phyloP scores from a whole-genome alignment of 495 filamentous ascomycete genomes.

The Bombardia bombarda region DNA sequence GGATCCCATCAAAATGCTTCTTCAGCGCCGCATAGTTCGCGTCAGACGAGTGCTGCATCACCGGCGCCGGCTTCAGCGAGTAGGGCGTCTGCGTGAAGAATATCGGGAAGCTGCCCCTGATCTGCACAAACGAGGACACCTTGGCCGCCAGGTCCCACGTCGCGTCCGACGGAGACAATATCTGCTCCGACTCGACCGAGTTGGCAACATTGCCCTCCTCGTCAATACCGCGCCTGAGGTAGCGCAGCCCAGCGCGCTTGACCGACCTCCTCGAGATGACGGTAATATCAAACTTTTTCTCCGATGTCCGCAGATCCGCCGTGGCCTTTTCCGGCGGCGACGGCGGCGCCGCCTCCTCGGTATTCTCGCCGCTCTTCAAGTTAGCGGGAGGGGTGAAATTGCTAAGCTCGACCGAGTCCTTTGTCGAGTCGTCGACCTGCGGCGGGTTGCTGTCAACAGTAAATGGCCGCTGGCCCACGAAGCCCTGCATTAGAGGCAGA shows the following conservation, averaged over 20 bases:
- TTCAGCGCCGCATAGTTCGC: slow-evolving; percentile 71
- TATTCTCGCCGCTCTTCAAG: slow-evolving; percentile 6
- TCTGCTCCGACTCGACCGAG: slow-evolving; percentile 86
- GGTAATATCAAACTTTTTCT: slow-evolving; percentile 63
- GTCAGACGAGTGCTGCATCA: slow-evolving; percentile 66
- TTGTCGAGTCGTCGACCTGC: slow-evolving; percentile 30
- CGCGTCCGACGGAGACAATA: slow-evolving; percentile 55
- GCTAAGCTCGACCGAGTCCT: slow-evolving; percentile 35
- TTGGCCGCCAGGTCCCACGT: slow-evolving; percentile 52
- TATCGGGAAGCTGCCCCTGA: slow-evolving; percentile 80
- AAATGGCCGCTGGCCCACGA: slow-evolving; percentile 83
- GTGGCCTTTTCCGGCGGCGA: slow-evolving; percentile 15
- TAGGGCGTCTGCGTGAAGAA: slow-evolving; percentile 94
- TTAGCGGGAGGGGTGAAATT: no score
- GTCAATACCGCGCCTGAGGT: slow-evolving; percentile 85
- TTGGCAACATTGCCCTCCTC: slow-evolving; percentile 86
- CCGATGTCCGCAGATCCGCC: slow-evolving; percentile 23
- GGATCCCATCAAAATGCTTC: slow-evolving; percentile 64
- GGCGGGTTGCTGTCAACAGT: slow-evolving; percentile 45
- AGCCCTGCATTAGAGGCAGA: slow-evolving; percentile 86
- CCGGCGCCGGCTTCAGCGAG: slow-evolving; percentile 79
- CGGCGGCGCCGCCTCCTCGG: slow-evolving; percentile 9
- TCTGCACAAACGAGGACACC: slow-evolving; percentile 75
- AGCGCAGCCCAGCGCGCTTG: slow-evolving; percentile 78
- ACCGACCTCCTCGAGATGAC: slow-evolving; percentile 78